Evolutionary conservation across 2,329 filamentous ascomycete genomes (phyloP).

Genomic region (Fusarium bulbicola): DNA sequence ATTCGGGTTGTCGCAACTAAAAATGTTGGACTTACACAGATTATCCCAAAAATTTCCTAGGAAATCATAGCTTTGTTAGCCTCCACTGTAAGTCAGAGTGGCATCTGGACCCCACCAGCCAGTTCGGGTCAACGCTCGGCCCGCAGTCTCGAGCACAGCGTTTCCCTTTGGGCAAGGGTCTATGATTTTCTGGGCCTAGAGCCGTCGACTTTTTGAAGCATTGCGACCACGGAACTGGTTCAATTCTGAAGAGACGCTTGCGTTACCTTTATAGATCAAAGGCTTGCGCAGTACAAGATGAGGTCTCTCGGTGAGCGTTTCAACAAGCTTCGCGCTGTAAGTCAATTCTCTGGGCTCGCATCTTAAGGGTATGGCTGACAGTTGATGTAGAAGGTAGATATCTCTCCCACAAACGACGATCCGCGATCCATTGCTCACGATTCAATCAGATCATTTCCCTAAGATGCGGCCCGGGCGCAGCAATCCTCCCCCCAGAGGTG

Average conservation of each 20-base stretch:
- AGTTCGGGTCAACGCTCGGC: constrained; percentile 44
- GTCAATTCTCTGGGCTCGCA: constrained; percentile 44
- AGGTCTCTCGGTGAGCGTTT: constrained; percentile 71
- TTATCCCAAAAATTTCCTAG: constrained; percentile 39
- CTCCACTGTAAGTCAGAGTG: constrained; percentile 5
- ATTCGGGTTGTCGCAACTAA: constrained; percentile 6
- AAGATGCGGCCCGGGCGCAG: constrained; percentile 83
- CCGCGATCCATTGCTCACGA: constrained; percentile 40
- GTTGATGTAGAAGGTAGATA: constrained; percentile 54
- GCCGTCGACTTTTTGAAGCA: constrained; percentile 41
- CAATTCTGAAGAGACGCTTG: constrained; percentile 18
- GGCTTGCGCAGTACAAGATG: constrained; percentile 44
- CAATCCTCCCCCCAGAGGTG: constrained; percentile 79
- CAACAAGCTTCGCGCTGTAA: constrained; percentile 77
- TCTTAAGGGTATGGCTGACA: constrained; percentile 28
- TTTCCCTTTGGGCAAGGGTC: constrained; percentile 22
- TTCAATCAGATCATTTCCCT: constrained; percentile 73
- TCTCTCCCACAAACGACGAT: constrained; percentile 19
- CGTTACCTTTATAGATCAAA: constrained; percentile 28
- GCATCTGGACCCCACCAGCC: constrained; percentile 15
- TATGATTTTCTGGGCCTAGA: constrained; percentile 41
- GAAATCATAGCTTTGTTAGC: constrained; percentile 11
- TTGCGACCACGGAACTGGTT: constrained; percentile 25
- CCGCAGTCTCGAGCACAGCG: constrained; percentile 34
- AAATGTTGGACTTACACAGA: constrained; percentile 24